A percentile compares a stretch with the other conserved stretches of the same genome.
These are phyloP conservation scores for Rhizopogon hawkerae DNA, from an alignment of 1,284 basidiomycete genomes.

Conservation along the genomic window DNA sequence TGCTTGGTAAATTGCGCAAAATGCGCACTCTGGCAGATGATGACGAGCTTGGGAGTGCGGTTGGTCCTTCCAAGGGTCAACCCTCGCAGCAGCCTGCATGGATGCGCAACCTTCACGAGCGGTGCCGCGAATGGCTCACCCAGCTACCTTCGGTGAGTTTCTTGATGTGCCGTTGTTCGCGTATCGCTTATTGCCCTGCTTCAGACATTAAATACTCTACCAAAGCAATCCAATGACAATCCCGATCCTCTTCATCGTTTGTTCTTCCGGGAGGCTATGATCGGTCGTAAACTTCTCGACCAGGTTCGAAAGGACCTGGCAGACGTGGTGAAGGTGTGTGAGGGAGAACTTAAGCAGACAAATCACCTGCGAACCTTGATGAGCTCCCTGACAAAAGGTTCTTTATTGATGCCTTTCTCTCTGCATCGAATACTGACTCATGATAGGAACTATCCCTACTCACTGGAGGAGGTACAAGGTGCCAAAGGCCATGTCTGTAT, in stretches of 20 bases:
- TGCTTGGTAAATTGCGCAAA: constrained; percentile 81
- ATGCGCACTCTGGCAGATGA: constrained; percentile 88
- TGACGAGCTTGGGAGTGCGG: constrained; percentile 47
- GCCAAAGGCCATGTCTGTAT: constrained; percentile 69
- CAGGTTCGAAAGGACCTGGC: constrained; percentile 74
- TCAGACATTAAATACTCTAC: constrained; percentile 55
- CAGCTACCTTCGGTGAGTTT: constrained; percentile 63
- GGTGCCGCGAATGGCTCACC: constrained; percentile 76
- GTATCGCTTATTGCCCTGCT: constrained; percentile 5
- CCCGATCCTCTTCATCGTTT: constrained; percentile 82
- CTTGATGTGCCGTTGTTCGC: not conserved
- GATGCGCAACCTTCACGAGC: constrained; percentile 79
- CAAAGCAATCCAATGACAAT: constrained; percentile 58
- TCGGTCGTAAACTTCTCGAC: constrained; percentile 68
- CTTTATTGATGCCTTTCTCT: not conserved
- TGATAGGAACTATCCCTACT: constrained; percentile 71
- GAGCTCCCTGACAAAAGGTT: constrained; percentile 83
- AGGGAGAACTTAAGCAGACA: constrained; percentile 85
- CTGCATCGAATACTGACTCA: constrained; percentile 9
- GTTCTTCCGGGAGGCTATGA: constrained; percentile 80
- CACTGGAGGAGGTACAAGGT: constrained; percentile 91
- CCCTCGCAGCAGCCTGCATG: constrained; percentile 77
- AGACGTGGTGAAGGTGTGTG: constrained; percentile 78
- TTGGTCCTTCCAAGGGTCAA: constrained; percentile 50
- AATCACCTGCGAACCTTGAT: constrained; percentile 86